A percentile compares a stretch with the other conserved stretches of the same genome.
phyloP scores from a whole-genome alignment of 1,139 yeast genomes.

The Scheffersomyces illinoinensis region DNA sequence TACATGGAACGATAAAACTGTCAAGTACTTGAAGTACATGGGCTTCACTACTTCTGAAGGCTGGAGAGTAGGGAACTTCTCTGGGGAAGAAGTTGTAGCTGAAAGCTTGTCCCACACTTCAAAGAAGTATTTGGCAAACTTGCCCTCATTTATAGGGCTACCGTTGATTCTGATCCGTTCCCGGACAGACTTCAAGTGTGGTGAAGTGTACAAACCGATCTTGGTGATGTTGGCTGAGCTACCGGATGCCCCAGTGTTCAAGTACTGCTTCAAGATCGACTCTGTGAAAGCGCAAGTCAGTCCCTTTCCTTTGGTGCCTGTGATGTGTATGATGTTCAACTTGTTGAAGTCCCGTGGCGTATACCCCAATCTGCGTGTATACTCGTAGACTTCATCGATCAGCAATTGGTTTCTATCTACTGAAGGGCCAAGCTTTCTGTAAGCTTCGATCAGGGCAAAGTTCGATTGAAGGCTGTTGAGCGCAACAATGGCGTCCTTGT shows the following conservation, averaged over 20 bases:
- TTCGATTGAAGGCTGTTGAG: constrained; percentile 89
- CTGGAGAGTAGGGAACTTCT: constrained; percentile 71
- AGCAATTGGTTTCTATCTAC: constrained; percentile 66
- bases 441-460: constrained; percentile 84
- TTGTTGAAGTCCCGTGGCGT: constrained; percentile 65
- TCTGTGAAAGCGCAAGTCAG: constrained; percentile 95
- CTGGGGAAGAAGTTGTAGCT: constrained; percentile 53
- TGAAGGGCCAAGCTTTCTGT: constrained; percentile 65
- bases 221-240: constrained; percentile 39
- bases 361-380: constrained; percentile 87
- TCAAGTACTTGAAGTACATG: constrained; percentile 88
- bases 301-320: constrained; percentile 99
- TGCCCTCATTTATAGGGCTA: constrained; percentile 73
- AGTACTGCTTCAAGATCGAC: constrained; percentile 71
- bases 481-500: constrained; percentile 77
- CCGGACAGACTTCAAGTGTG: constrained; percentile 89
- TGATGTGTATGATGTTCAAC: constrained; percentile 82
- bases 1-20: constrained; percentile 86
- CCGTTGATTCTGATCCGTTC: constrained; percentile 92
- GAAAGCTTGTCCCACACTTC: constrained; percentile 89
- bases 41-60: constrained; percentile 70
- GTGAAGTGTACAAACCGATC: constrained; percentile 91
- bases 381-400: constrained; percentile 86
- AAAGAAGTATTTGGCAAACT: constrained; percentile 85
- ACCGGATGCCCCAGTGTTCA: constrained; percentile 1